Conservation (phyloP, 2,329 filamentous ascomycete genomes). For the Penicillium sp. region DNA sequence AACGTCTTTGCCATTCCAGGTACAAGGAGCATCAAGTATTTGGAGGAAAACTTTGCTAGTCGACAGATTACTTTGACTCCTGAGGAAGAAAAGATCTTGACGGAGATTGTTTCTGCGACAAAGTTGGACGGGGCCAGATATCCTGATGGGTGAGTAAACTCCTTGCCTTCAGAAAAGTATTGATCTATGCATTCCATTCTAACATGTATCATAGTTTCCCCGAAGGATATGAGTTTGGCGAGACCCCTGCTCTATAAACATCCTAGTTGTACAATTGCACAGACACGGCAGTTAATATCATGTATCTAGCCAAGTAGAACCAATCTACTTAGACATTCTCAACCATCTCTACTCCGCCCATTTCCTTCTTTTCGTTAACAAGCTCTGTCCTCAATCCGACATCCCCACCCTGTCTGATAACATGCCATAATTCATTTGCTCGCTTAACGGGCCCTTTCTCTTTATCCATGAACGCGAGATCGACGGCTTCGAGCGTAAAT, state of each 20-base stretch:
- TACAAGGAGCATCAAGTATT: slow-evolving; percentile 11
- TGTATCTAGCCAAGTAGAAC: neutral
- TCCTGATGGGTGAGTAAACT: neutral
- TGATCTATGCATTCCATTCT: neutral
- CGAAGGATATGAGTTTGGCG: slow-evolving; percentile 7
- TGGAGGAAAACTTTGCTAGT: slow-evolving; percentile 10
- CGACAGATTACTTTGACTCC: neutral
- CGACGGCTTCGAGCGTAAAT: slow-evolving; percentile 8
- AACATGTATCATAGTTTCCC: slow-evolving; percentile 2
- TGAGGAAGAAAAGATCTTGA: neutral
- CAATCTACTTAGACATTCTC: neutral
- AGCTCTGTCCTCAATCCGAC: neutral
- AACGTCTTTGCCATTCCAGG: slow-evolving; percentile 8
- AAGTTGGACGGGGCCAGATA: slow-evolving; percentile 9
- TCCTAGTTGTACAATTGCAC: neutral
- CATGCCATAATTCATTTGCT: slow-evolving; percentile 5
- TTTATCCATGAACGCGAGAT: slow-evolving; percentile 10
- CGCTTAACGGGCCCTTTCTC: slow-evolving; percentile 1
- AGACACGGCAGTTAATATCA: neutral
- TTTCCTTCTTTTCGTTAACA: neutral
- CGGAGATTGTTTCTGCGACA: neutral
- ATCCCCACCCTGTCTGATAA: slow-evolving; percentile 7
- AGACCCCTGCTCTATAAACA: slow-evolving; percentile 5
- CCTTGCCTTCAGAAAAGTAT: neutral
- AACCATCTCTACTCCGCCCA: neutral